Evolutionary conservation across 257 asterid genomes (phyloP), one percentile per base, ranked within the genome.

Genomic region (Lithospermum erythrorhizon): DNA sequence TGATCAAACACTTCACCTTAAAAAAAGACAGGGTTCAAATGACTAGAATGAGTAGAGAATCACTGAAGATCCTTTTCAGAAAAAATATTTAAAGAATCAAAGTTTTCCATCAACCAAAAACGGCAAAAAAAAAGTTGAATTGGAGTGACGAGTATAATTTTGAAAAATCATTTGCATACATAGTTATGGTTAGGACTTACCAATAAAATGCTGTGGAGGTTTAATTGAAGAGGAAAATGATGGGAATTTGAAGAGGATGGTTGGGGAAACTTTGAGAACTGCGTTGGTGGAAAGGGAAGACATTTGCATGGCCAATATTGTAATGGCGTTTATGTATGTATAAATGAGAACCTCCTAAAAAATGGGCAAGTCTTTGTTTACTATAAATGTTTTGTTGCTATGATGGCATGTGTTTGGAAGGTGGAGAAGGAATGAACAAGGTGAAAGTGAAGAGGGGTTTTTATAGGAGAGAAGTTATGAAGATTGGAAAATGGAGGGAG

Each of bases 191-290:
- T 3, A 55, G 1, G 2, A 55, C 59, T 5, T 11, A 61, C 53
- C 56, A 9, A 14, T 21, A 61, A 45, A 30, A 56, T 56, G 23
- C 15, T 14, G n/a, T 11, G 15, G 62, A 56, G 59, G 54, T 53
- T 32, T 23, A 23, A 45, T 65, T 30, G 63, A 22, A 14, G 23
- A 61, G 29, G 61, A 41, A 41, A 52, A 35, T 6, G 72, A 47
- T 13, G 49, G 49, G 5, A 41, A 11, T 11, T 32, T 11, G 48
- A 9, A 9, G 57, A 9, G 57, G 24, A 7, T 20, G 21, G 11
- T 20, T 15, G 22, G 22, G 17, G 23, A 53, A 21, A 20, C 13
- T 56, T 56, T 56, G 4, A 56, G 37, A 3, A 56, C 2, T 13
- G 37, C 6, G 60, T 21, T 23, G 18, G 60, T 24, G 37, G 60